A percentile compares a stretch with the other conserved stretches of the same genome.
Evolutionary conservation across 1,139 yeast species (phyloP).

Genomic region (Pneumocystis wakefieldiae): DNA sequence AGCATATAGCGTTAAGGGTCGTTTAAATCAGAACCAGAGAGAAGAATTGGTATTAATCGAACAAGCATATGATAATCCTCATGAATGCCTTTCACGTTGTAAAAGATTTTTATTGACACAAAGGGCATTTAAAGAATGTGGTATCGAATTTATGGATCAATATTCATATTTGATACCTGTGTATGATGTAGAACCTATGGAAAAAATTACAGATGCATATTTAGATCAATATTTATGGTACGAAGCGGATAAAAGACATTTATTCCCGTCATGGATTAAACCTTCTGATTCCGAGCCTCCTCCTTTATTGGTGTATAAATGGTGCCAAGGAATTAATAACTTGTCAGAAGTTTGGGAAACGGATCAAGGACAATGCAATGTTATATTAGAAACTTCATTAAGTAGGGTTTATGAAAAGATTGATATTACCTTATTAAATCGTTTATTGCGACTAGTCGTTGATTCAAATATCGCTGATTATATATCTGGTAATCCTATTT

Average conservation of each 20-base stretch:
- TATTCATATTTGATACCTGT: slow-evolving; percentile 76
- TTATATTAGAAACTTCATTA: slow-evolving; percentile 65
- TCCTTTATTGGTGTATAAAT: slow-evolving; percentile 77
- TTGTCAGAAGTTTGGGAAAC: slow-evolving; percentile 66
- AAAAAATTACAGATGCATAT: slow-evolving; percentile 91
- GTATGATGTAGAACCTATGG: slow-evolving; percentile 76
- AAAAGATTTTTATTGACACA: slow-evolving; percentile 75
- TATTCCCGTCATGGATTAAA: slow-evolving; percentile 93
- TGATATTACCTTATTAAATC: slow-evolving; percentile 72
- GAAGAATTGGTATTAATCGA: slow-evolving; percentile 89
- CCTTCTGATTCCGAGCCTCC: slow-evolving; percentile 92
- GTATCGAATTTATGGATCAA: slow-evolving; percentile 82
- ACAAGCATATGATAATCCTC: slow-evolving; percentile 94
- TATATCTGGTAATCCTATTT: slow-evolving; percentile 42
- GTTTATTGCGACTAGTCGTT: slow-evolving; percentile 62
- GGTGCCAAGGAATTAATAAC: slow-evolving; percentile 91
- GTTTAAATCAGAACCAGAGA: slow-evolving; percentile 73
- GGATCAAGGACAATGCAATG: slow-evolving; percentile 58
- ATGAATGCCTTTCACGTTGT: slow-evolving; percentile 72
- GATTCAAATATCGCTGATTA: slow-evolving; percentile 93
- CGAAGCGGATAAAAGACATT: slow-evolving; percentile 72
- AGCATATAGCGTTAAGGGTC: slow-evolving; percentile 63
- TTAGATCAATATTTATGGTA: slow-evolving; percentile 93
- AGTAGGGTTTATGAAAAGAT: slow-evolving; percentile 65
- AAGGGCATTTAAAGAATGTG: slow-evolving; percentile 80